These are phyloP conservation scores for Leptographium procerum DNA, from an alignment of 2,329 filamentous ascomycete genomes.

Conservation along the genomic window DNA sequence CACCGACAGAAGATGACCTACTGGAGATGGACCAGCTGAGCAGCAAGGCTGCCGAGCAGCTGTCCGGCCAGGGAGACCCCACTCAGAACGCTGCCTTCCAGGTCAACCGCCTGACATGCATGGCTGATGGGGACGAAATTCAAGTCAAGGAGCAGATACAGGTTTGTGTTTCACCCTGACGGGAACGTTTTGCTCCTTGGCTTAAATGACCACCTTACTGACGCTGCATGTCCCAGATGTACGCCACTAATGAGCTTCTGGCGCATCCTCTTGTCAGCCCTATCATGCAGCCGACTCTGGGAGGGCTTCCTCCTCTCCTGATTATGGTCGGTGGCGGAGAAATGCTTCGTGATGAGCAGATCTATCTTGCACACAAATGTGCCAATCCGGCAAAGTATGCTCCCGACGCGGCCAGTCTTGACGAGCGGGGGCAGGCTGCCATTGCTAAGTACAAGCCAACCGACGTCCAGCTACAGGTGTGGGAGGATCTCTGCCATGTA, in stretches of 20 bases:
- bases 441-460: conserved; percentile 67
- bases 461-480: conserved; percentile 86
- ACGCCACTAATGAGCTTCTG: conserved; percentile 73
- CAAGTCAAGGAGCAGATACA: conserved; percentile 88
- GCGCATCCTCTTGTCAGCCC: conserved; percentile 85
- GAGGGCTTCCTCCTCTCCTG: conserved; percentile 77
- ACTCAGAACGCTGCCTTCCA: too few species aligned
- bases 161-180: conserved; percentile 30
- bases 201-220: not conserved
- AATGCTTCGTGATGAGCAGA: conserved; percentile 83
- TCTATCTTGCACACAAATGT: conserved; percentile 90
- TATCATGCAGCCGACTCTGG: conserved; percentile 74
- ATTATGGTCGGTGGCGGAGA: conserved; percentile 85
- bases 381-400: conserved; percentile 71
- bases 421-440: conserved; percentile 47
- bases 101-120: conserved; percentile 12
- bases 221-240: conserved; percentile 33
- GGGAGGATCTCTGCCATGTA: conserved; percentile 92
- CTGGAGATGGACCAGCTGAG: conserved; percentile 39
- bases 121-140: conserved; percentile 48
- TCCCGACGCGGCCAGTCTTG: conserved; percentile 51
- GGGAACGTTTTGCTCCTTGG: not conserved
- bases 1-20: conserved; percentile 69
- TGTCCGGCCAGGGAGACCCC: not conserved
- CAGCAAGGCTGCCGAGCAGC: conserved; percentile 8